Base-by-base conservation (phyloP, 306 rosid species). In the Lithocarpus polystachyus region DNA sequence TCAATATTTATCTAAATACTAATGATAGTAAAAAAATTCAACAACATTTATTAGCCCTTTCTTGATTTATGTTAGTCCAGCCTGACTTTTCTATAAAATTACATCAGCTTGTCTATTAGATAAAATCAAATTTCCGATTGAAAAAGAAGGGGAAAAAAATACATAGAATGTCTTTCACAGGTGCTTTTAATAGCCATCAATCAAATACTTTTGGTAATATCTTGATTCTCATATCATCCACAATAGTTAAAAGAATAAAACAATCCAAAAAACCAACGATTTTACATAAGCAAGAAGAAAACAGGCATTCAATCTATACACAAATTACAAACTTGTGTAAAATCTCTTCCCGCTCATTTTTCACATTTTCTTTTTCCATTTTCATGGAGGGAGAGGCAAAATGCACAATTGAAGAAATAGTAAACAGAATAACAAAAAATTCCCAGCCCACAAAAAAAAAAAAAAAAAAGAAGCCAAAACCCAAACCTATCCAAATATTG, bases 241-340 rank as follows among this genome's bases (percentile, higher is more conserved):
- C 43, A 62, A 14, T 64, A 28, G 43, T 64, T 64, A 3, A 64
- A 64, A 64, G 40, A 64, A 29, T n/a, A 15, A 6, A 6, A 67
- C 6, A 19, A 57, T 4, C 19, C 20, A n/a, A 61, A 19, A 61
- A 76, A 4, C 31, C 43, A 71, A 71, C 17, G 22, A 55, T 24
- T 51, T n/a, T 59, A 78, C 24, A 60, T 71, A 33, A 75, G 13
- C 56, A 75, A 80, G 40, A 59, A 60, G 65, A 69, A 69, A 72
- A 15, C 22, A 72, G 9, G 55, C 64, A 59, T 59, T 7, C 37
- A 57, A 57, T 76, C 64, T 80, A 78, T 76, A 80, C 84, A 84
- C 79, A 84, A 67, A 72, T 80, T 84, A 84, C 79, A 84, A 67
- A 54, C 59, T 57, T 81, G 24, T 43, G 62, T n/a, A 22, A 15